Percentiles rank a stretch among this genome's conserved stretches.
phyloP scores from a whole-genome alignment of 352 stramenopile species.

The Pythium graminicola region DNA sequence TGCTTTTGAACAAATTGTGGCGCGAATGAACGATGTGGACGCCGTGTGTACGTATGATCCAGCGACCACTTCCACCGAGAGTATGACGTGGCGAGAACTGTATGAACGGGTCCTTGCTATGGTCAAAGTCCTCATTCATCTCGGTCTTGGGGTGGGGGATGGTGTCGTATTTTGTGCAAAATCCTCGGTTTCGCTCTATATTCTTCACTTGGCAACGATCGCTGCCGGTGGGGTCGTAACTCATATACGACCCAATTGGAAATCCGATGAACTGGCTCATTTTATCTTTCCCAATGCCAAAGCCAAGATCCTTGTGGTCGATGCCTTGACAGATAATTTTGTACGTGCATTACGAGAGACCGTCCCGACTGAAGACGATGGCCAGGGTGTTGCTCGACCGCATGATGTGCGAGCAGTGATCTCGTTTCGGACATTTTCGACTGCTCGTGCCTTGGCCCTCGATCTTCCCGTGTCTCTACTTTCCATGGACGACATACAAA shows the following conservation, averaged over 20 bases:
- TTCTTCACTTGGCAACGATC: constrained; percentile 55
- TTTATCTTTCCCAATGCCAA: constrained; percentile 47
- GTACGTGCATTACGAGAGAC: constrained; percentile 26
- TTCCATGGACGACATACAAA: constrained; percentile 34
- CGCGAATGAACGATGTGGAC: constrained; percentile 9
- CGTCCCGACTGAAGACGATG: constrained; percentile 5
- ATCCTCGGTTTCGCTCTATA: constrained; percentile 38
- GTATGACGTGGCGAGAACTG: constrained; percentile 33
- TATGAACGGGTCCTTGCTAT: constrained; percentile 26
- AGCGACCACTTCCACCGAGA: constrained; percentile 6
- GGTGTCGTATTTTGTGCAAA: constrained; percentile 47
- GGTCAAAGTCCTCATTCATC: constrained; percentile 39
- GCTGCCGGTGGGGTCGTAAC: constrained; percentile 47
- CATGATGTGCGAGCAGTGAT: constrained; percentile 43
- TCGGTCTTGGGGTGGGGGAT: constrained; percentile 51
- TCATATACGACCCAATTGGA: constrained; percentile 56
- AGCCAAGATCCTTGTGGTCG: constrained; percentile 53
- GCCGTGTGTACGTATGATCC: constrained; percentile 13
- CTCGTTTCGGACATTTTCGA: constrained; percentile 28
- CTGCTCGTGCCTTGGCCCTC: constrained; percentile 12
- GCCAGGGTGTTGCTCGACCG: neutral
- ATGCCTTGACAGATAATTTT: constrained; percentile 46
- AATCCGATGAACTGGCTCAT: constrained; percentile 36
- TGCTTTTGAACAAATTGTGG: constrained; percentile 21
- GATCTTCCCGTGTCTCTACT: constrained; percentile 41